Percentiles rank a stretch among this genome's conserved stretches.
Conservation (phyloP, 2,329 filamentous ascomycete species). For the Diaporthe citrichinensis region DNA sequence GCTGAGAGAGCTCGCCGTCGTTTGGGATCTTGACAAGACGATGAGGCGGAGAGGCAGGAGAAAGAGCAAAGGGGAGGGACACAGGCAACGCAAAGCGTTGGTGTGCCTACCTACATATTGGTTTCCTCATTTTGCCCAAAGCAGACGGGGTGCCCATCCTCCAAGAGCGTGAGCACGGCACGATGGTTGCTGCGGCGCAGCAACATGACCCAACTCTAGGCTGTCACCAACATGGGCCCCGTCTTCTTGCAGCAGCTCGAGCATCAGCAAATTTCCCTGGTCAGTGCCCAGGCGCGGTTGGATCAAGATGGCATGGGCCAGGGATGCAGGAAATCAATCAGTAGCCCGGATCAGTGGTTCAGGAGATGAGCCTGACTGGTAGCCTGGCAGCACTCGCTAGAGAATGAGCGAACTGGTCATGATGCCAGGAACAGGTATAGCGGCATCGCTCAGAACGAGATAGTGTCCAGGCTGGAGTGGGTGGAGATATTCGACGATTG, state of each 20-base stretch:
- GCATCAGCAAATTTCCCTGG: slow-evolving; percentile 18
- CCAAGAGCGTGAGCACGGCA: slow-evolving; percentile 11
- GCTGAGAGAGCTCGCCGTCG: slow-evolving; percentile 47
- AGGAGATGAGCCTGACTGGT: slow-evolving; percentile 17
- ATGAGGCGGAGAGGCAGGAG: slow-evolving; percentile 40
- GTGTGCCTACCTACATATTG: slow-evolving; percentile 35
- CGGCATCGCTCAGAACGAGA: slow-evolving; percentile 33
- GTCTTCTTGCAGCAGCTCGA: slow-evolving; percentile 25
- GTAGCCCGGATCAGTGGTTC: slow-evolving; percentile 13
- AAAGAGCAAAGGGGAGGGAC: slow-evolving; percentile 26
- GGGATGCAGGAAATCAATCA: neutral
- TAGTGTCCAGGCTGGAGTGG: slow-evolving; percentile 18
- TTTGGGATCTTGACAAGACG: slow-evolving; percentile 45
- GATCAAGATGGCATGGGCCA: neutral
- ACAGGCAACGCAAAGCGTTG: slow-evolving; percentile 8
- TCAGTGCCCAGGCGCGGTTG: neutral
- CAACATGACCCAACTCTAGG: neutral
- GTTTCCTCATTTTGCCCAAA: slow-evolving; percentile 16
- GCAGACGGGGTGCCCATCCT: neutral
- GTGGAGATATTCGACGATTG: slow-evolving; percentile 15
- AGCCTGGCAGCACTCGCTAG: neutral
- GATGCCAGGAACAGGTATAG: slow-evolving; percentile 27
- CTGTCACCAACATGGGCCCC: slow-evolving; percentile 26
- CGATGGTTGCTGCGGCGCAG: slow-evolving; percentile 17
- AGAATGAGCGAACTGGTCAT: neutral